Conservation (phyloP, 2,329 filamentous ascomycete genomes). For the Colletotrichum brevisporum region DNA sequence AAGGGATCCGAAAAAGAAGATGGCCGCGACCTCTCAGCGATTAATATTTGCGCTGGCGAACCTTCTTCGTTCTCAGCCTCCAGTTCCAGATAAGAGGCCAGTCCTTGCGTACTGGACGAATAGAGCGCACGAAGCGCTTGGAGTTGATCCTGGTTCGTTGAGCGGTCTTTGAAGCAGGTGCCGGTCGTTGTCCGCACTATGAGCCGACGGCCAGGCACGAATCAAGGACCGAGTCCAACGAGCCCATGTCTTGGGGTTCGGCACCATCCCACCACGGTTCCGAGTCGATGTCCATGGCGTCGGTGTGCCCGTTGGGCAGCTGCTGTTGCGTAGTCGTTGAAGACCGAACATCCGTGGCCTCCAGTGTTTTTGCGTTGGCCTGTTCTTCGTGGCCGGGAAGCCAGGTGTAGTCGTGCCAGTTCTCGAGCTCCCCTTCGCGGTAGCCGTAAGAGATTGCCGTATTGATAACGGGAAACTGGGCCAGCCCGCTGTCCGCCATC, state of each 20-base stretch:
- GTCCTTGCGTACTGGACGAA: slow-evolving; percentile 23
- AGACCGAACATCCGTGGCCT: slow-evolving; percentile 50
- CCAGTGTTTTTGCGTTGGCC: slow-evolving; percentile 25
- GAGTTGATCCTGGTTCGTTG: slow-evolving; percentile 26
- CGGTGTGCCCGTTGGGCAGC: slow-evolving; percentile 64
- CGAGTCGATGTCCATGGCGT: slow-evolving; percentile 72
- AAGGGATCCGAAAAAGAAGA: neutral
- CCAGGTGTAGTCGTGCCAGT: slow-evolving; percentile 73
- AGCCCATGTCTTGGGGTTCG: slow-evolving; percentile 63
- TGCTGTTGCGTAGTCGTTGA: slow-evolving; percentile 46
- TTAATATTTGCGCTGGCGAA: neutral
- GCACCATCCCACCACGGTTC: slow-evolving; percentile 75
- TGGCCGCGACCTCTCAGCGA: neutral
- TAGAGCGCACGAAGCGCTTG: slow-evolving; percentile 26
- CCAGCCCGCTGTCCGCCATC: slow-evolving; percentile 81
- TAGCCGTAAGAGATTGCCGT: slow-evolving; percentile 79
- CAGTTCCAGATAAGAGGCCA: slow-evolving; percentile 33
- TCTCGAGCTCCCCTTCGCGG: slow-evolving; percentile 82
- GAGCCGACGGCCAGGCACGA: slow-evolving; percentile 66
- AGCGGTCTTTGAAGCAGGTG: slow-evolving; percentile 10
- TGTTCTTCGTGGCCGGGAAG: slow-evolving; percentile 50
- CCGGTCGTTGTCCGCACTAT: slow-evolving; percentile 30
- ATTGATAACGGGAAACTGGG: slow-evolving; percentile 82
- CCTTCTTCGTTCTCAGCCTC: neutral
- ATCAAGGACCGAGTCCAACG: slow-evolving; percentile 70